Percentiles rank a stretch among this genome's conserved stretches.
Conservation (phyloP, 2,329 filamentous ascomycete species). For the Apiospora sp. region DNA sequence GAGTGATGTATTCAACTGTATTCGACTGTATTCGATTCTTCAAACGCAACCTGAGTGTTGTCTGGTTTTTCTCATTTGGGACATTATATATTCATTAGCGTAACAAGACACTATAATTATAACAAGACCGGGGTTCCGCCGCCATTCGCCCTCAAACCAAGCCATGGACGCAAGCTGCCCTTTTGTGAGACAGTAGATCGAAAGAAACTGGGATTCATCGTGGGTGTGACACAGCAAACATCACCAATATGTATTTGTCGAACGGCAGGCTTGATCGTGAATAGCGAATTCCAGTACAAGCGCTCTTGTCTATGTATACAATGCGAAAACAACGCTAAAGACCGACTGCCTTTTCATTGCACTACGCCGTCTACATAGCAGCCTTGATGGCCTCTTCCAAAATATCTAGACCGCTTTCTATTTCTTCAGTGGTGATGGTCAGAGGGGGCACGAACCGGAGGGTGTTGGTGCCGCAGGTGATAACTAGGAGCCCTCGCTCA, state of each 20-base stretch:
- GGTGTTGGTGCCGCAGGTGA: conserved; percentile 93
- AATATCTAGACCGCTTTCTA: conserved; percentile 78
- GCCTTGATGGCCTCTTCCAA: conserved; percentile 71
- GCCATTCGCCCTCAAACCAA: neutral
- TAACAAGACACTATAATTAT: neutral
- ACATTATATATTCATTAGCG: conserved; percentile 1
- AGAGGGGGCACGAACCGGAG: conserved; percentile 90
- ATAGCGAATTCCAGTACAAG: neutral
- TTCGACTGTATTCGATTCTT: neutral
- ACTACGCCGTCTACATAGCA: conserved; percentile 38
- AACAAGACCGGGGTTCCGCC: neutral
- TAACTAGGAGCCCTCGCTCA: conserved; percentile 86
- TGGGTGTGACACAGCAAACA: neutral
- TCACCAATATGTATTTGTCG: neutral
- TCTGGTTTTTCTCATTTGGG: neutral
- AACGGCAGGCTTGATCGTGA: neutral
- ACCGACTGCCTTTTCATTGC: no score
- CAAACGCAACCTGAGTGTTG: neutral
- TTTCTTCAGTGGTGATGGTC: conserved; percentile 81
- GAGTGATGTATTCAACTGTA: neutral
- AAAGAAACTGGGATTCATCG: neutral
- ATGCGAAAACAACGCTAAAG: neutral
- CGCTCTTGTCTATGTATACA: neutral
- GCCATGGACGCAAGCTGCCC: no score
- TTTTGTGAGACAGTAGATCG: neutral